Conservation (phyloP, 2,329 filamentous ascomycete genomes). For the Aspergillus fumigatiaffinis region DNA sequence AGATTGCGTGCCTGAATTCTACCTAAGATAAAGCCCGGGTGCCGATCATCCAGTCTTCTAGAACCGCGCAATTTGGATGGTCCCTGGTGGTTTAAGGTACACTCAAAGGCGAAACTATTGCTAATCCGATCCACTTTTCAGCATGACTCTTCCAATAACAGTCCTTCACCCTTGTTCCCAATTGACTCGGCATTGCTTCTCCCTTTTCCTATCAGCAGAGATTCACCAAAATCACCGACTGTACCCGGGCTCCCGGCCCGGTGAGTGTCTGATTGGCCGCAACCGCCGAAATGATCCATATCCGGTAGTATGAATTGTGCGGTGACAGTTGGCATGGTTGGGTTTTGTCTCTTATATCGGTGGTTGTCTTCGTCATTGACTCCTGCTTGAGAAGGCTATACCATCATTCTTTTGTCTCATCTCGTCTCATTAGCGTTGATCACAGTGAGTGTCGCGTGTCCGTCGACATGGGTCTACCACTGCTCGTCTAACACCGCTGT, state of each 20-base stretch:
- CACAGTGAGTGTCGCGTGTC: not conserved
- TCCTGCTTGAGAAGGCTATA: not conserved
- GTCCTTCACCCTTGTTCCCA: not conserved
- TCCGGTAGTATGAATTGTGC: slow-evolving; percentile 2
- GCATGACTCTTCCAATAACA: not conserved
- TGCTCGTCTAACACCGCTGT: not conserved
- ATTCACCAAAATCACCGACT: slow-evolving; percentile 9
- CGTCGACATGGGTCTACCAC: not conserved
- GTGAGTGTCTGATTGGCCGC: slow-evolving; percentile 11
- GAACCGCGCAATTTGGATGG: not conserved
- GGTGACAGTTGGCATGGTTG: slow-evolving; percentile 3
- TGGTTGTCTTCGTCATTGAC: not conserved
- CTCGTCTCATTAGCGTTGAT: not conserved
- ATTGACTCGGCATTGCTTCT: slow-evolving; percentile 7
- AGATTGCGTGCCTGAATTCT: not conserved
- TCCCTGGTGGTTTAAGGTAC: not conserved
- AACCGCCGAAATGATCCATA: slow-evolving; percentile 9
- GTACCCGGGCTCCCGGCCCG: slow-evolving; percentile 15
- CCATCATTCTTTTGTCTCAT: not conserved
- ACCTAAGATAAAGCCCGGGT: not conserved
- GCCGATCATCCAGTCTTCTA: not conserved
- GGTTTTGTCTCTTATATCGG: not conserved
- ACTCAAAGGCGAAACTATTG: not conserved
- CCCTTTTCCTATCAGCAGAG: not conserved
- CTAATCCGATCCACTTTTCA: not conserved